Conservation (phyloP, 345 rosid genomes). For the Eucalyptus cloeziana region DNA sequence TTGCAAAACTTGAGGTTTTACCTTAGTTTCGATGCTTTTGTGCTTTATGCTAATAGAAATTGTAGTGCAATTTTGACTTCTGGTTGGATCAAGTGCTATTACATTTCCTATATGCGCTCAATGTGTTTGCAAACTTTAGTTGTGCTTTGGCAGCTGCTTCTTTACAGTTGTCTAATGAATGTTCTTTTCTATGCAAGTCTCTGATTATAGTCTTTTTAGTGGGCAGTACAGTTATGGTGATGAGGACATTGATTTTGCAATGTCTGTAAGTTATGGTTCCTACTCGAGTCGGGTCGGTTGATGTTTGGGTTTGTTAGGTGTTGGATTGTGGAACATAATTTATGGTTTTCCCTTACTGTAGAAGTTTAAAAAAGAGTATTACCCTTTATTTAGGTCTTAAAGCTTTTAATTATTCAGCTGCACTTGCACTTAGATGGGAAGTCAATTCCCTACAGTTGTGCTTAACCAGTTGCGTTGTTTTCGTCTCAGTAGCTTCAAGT, state of each 20-base stretch:
- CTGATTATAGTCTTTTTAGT: neutral
- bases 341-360: neutral
- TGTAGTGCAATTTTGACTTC: neutral
- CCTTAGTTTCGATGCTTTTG: neutral
- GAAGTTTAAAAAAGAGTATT: neutral
- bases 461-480: rapidly evolving
- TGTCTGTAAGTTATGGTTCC: neutral
- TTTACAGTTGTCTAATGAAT: neutral
- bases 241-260: neutral
- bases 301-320: neutral
- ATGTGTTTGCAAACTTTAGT: neutral
- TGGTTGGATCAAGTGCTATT: neutral
- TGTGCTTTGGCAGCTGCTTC: neutral
- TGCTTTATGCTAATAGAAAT: neutral
- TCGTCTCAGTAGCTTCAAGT: neutral
- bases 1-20: neutral
- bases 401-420: neutral
- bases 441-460: neutral
- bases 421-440: neutral
- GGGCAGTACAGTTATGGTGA: neutral
- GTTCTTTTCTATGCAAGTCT: neutral
- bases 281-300: neutral
- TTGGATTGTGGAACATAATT: neutral
- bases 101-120: neutral
- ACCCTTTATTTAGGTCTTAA: neutral